Conservation (phyloP, 1,284 basidiomycete genomes). For the Malassezia sympodialis region DNA sequence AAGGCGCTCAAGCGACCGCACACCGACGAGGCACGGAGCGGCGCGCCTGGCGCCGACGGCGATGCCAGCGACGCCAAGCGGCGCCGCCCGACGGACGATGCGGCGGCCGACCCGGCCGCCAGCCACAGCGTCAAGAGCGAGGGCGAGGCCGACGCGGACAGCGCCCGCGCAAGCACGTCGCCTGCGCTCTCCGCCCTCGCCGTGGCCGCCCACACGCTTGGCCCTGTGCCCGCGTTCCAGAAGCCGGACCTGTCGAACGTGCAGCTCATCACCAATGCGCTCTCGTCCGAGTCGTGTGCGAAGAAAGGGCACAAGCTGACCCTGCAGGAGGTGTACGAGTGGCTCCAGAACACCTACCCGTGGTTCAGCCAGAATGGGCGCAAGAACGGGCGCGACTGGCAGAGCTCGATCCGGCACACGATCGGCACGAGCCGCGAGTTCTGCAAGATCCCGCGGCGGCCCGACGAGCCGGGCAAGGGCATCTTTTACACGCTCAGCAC, state of each 20-base stretch:
- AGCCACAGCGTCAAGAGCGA: constrained; percentile 36
- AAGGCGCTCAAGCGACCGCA: constrained; percentile 10
- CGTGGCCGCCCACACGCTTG: constrained; percentile 2
- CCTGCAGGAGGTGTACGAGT: constrained; percentile 78
- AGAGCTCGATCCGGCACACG: constrained; percentile 41
- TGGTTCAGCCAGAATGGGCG: constrained; percentile 59
- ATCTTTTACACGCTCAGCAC: constrained; percentile 37
- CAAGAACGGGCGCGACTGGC: constrained; percentile 42
- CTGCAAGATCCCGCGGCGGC: constrained; percentile 30
- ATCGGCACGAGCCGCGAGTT: constrained; percentile 41
- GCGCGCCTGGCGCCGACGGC: not conserved
- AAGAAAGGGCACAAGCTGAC: constrained; percentile 68
- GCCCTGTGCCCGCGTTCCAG: constrained; percentile 20
- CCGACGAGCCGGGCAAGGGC: constrained; percentile 42
- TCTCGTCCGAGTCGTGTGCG: constrained; percentile 27
- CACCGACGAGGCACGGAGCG: not conserved
- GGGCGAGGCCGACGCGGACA: constrained; percentile 22
- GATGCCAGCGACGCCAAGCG: constrained; percentile 11
- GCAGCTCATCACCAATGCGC: constrained; percentile 38
- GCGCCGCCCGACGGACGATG: constrained; percentile 15
- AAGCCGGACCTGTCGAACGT: constrained; percentile 40
- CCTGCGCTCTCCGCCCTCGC: constrained; percentile 7
- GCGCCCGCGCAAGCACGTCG: constrained; percentile 2
- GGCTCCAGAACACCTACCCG: constrained; percentile 76
- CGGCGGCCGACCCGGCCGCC: constrained; percentile 49